These are phyloP conservation scores for Sambucus nigra DNA, from an alignment of 129 eudicot species.

Conservation along the genomic window DNA sequence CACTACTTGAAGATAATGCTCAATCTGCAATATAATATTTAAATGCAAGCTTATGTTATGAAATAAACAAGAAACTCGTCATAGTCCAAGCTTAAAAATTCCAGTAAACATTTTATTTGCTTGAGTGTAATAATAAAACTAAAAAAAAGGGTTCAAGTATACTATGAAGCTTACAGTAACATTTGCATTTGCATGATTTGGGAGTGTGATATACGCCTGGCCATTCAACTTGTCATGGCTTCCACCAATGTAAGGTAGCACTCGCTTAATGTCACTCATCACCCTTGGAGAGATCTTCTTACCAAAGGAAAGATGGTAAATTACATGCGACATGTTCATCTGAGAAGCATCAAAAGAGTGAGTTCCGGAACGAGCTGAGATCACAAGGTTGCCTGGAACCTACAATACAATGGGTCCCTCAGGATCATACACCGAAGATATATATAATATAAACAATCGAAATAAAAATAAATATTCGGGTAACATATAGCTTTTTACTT, in stretches of 20 bases:
- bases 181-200: constrained; percentile 67
- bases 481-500: too few species aligned
- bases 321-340: constrained; percentile 95
- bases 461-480: too few species aligned
- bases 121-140: too few species aligned
- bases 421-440: neutral
- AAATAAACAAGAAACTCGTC: too few species aligned
- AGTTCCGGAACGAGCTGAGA: constrained; percentile 77
- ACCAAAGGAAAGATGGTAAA: constrained; percentile 67
- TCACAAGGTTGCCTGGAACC: constrained; percentile 94
- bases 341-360: constrained; percentile 85
- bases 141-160: neutral
- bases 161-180: constrained; percentile 51
- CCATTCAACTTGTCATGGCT: constrained; percentile 69
- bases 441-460: too few species aligned
- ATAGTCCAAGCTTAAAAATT: too few species aligned
- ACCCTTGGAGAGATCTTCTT: constrained; percentile 50
- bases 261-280: constrained; percentile 58
- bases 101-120: too few species aligned
- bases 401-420: constrained; percentile 14
- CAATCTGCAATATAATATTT: constrained; percentile 55
- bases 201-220: constrained; percentile 48
- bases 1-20: constrained; percentile 87
- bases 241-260: constrained; percentile 65
- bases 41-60: neutral